Percentiles rank a stretch among this genome's conserved stretches.
Conservation (phyloP, 148 eudicot species). For the Fallopia convolvulus region DNA sequence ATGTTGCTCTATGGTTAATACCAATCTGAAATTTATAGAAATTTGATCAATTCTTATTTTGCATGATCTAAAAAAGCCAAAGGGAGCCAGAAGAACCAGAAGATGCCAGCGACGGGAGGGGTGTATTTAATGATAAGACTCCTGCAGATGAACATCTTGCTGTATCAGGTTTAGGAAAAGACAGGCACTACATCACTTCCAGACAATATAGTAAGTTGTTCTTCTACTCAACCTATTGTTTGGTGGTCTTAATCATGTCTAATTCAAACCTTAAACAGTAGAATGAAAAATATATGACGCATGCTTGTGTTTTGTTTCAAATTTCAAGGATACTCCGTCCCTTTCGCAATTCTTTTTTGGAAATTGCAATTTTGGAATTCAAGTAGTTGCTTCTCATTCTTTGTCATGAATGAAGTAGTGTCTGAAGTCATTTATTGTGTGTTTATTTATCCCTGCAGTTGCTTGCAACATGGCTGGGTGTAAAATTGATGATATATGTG, state of each 20-base stretch:
- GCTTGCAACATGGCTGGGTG: conserved; percentile 79
- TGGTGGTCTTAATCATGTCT: neutral
- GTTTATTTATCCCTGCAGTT: conserved; percentile 32
- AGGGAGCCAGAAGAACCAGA: conserved; percentile 99
- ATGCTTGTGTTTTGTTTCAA: neutral
- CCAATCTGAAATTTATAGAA: neutral
- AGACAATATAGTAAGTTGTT: conserved; percentile 73
- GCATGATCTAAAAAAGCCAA: conserved; percentile 46
- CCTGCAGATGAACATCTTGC: conserved; percentile 97
- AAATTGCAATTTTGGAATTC: neutral
- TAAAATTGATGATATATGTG: conserved; percentile 83
- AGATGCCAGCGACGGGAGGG: conserved; percentile 91
- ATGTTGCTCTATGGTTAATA: neutral
- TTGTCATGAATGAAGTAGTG: neutral
- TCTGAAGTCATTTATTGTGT: conserved; percentile 14
- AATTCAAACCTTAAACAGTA: neutral
- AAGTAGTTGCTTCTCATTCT: neutral
- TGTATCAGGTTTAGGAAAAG: conserved; percentile 86
- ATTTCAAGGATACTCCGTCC: neutral
- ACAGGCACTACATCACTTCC: conserved; percentile 83
- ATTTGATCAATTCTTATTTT: neutral
- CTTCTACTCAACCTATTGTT: neutral
- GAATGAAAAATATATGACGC: neutral
- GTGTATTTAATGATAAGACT: conserved; percentile 95
- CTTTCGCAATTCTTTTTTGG: neutral